Percentiles rank a stretch among this genome's conserved stretches.
phyloP scores from a whole-genome alignment of 1,284 basidiomycete species.

The Chalciporus sp. region DNA sequence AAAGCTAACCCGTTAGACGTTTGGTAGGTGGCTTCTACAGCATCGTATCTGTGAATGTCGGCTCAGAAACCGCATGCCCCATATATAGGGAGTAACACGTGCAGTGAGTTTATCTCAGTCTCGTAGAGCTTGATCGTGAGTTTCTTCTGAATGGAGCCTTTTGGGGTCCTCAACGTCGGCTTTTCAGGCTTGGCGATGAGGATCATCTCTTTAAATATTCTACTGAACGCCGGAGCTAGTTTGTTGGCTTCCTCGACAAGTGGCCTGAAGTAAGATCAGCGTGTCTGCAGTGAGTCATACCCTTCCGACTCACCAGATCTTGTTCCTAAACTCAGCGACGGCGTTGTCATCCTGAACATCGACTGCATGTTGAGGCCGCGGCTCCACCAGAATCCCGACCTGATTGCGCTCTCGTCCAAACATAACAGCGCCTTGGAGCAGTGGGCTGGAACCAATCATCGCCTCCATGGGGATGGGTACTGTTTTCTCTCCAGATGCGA shows the following conservation, averaged over 20 bases:
- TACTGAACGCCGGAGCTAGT: conserved; percentile 30
- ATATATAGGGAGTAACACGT: neutral
- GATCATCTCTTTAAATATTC: conserved; percentile 36
- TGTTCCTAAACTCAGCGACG: conserved; percentile 29
- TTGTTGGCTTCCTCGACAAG: conserved; percentile 32
- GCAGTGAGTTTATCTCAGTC: conserved; percentile 29
- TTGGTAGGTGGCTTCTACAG: conserved; percentile 24
- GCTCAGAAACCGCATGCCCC: no score
- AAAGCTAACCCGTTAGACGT: conserved; percentile 12
- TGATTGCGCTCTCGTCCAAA: conserved; percentile 36
- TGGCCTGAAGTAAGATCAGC: conserved; percentile 8
- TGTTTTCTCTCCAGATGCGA: conserved; percentile 30
- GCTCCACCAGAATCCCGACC: conserved; percentile 43
- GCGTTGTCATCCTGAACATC: conserved; percentile 22
- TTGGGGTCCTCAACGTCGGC: conserved; percentile 25
- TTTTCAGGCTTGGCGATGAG: conserved; percentile 20
- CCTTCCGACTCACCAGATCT: conserved; percentile 31
- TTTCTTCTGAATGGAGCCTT: conserved; percentile 30
- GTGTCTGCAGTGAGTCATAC: no score
- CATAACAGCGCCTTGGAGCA: conserved; percentile 33
- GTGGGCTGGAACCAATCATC: conserved; percentile 20
- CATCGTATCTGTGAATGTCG: conserved; percentile 25
- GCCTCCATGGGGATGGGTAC: conserved; percentile 32
- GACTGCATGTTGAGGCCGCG: conserved; percentile 14
- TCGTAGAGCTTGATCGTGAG: conserved; percentile 24